Evolutionary conservation across 768 basidiomycete species (phyloP).

Genomic region (Lyophyllum shimeji): DNA sequence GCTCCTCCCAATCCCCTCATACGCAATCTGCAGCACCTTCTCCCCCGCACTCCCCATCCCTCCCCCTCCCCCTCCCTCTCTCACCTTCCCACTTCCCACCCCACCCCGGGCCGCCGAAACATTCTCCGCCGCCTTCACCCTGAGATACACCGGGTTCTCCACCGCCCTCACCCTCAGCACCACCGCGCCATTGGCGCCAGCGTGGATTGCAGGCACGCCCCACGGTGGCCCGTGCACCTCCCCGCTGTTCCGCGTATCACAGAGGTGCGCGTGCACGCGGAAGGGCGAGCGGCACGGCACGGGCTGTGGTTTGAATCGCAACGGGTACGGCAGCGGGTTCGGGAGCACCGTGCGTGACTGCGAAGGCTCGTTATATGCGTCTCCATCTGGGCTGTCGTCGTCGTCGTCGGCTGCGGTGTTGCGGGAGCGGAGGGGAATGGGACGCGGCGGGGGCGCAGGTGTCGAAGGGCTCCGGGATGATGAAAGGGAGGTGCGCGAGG

Average conservation of each 20-base stretch:
- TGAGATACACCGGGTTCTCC: constrained; percentile 58
- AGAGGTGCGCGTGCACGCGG: constrained; percentile 24
- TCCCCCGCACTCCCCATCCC: constrained; percentile 56
- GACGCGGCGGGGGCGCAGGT: constrained; percentile 1
- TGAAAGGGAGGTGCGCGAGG: constrained; percentile 3
- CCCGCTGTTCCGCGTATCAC: neutral
- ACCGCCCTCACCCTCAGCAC: constrained; percentile 50
- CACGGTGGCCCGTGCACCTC: neutral
- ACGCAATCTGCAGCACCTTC: constrained; percentile 56
- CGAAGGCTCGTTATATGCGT: constrained; percentile 15
- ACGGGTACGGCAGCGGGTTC: constrained; percentile 30
- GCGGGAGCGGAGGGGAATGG: constrained; percentile 38
- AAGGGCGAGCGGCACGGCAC: constrained; percentile 43
- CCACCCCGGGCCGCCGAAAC: neutral
- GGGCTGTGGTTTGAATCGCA: constrained; percentile 38
- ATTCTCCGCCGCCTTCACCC: constrained; percentile 63
- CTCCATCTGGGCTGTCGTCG: too few relatives aligned
- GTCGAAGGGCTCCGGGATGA: constrained; percentile 17
- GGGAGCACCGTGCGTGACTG: constrained; percentile 30
- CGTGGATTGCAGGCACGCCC: neutral
- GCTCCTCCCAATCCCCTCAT: constrained; percentile 61
- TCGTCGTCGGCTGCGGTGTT: constrained; percentile 26
- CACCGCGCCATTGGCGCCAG: constrained; percentile 1
- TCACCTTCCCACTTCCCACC: constrained; percentile 27
- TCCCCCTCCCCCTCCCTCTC: constrained; percentile 51